Evolutionary conservation across 768 basidiomycete genomes (phyloP).

Genomic region (Tephrocybe sp.): DNA sequence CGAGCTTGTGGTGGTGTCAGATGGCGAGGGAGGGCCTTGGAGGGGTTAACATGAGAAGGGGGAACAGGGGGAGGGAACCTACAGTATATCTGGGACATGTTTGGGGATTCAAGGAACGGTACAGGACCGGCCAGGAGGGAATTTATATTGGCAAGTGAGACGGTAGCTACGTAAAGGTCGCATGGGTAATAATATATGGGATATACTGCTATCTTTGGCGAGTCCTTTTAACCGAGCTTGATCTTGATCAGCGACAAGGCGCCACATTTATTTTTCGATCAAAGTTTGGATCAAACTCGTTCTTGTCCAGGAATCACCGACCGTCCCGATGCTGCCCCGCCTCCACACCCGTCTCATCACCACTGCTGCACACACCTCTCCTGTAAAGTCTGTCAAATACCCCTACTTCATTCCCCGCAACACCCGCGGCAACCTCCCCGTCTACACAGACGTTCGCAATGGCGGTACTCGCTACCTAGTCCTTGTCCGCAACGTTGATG

Average conservation of each 20-base stretch:
- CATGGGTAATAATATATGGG: constrained; percentile 18
- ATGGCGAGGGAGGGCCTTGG: constrained; percentile 13
- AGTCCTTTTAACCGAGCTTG: constrained; percentile 8
- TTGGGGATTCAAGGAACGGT: constrained; percentile 12
- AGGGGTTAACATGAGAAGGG: constrained; percentile 13
- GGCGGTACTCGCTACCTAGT: constrained; percentile 56
- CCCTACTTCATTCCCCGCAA: constrained; percentile 68
- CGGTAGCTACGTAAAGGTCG: constrained; percentile 27
- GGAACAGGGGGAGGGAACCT: constrained; percentile 13
- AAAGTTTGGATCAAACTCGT: constrained; percentile 5
- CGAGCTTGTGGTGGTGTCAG: constrained; percentile 6
- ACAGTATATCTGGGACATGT: constrained; percentile 19
- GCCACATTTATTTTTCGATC: constrained; percentile 17
- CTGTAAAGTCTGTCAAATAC: constrained; percentile 12
- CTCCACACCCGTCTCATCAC: constrained; percentile 8
- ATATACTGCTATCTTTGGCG: constrained; percentile 1
- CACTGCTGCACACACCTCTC: neutral
- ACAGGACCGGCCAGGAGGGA: constrained; percentile 3
- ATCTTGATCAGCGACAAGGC: constrained; percentile 17
- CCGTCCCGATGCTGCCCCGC: constrained; percentile 15
- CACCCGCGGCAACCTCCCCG: constrained; percentile 63
- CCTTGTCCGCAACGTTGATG: constrained; percentile 67
- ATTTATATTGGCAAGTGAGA: constrained; percentile 31
- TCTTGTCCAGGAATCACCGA: constrained; percentile 11
- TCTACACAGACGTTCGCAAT: constrained; percentile 74